phyloP scores from a whole-genome alignment of 495 filamentous ascomycete genomes.

The Xylaria nigripes region DNA sequence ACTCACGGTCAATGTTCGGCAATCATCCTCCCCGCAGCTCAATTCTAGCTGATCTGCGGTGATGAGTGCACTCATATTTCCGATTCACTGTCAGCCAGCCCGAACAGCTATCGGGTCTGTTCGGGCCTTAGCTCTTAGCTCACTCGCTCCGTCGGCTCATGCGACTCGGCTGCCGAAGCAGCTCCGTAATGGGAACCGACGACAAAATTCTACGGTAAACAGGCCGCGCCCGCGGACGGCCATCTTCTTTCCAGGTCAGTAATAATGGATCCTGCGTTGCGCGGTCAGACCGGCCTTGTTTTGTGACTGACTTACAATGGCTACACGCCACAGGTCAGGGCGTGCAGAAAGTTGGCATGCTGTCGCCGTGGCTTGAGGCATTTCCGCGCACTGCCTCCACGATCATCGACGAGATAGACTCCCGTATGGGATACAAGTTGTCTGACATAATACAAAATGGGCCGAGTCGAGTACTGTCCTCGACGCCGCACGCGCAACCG shows the following conservation, averaged over 20 bases:
- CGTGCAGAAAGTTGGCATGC: conserved; percentile 91
- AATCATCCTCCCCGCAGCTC: conserved; percentile 16
- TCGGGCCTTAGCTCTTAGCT: neutral
- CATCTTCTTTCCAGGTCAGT: conserved; percentile 75
- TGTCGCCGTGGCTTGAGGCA: conserved; percentile 68
- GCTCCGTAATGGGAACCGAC: neutral
- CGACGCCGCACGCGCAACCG: conserved; percentile 83
- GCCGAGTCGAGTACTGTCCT: conserved; percentile 63
- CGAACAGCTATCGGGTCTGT: conserved; percentile 6
- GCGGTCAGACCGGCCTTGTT: neutral
- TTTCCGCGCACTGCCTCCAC: conserved; percentile 68
- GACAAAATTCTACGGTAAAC: conserved; percentile 18
- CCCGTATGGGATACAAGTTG: conserved; percentile 57
- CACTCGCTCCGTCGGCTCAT: neutral
- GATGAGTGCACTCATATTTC: conserved; percentile 20
- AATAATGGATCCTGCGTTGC: neutral
- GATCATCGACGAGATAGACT: conserved; percentile 78
- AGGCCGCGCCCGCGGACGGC: conserved; percentile 54
- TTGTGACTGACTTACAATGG: neutral
- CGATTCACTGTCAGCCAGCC: conserved; percentile 15
- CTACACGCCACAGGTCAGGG: conserved; percentile 62
- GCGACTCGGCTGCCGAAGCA: neutral
- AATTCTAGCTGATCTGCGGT: conserved; percentile 20
- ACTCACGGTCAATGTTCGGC: conserved; percentile 14
- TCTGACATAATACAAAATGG: conserved; percentile 74